phyloP scores from a whole-genome alignment of 148 eudicot species.

The Rheum nobile region DNA sequence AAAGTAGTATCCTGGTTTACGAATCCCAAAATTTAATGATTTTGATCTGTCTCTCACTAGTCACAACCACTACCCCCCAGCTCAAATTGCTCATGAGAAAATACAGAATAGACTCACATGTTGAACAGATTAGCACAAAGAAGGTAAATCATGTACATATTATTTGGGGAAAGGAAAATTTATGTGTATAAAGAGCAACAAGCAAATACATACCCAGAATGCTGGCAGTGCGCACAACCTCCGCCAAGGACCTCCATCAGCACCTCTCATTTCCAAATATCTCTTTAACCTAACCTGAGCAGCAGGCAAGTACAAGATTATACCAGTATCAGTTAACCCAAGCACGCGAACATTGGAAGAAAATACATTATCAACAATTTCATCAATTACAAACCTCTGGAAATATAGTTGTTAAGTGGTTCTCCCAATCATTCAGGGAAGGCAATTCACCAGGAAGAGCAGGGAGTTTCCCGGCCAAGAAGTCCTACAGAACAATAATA shows the following conservation, averaged over 20 bases:
- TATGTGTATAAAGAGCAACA: too few species aligned
- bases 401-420: conserved; percentile 91
- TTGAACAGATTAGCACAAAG: too few species aligned
- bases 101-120: too few species aligned
- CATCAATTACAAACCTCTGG: conserved; percentile 60
- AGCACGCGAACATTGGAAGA: background rate
- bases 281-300: conserved; percentile 92
- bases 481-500: conserved; percentile 42
- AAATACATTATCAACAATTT: background rate
- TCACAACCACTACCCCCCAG: background rate
- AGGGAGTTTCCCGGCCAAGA: conserved; percentile 82
- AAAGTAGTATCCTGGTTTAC: background rate
- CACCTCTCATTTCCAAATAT: conserved; percentile 97
- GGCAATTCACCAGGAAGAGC: conserved; percentile 89
- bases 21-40: background rate
- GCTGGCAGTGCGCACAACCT: conserved; percentile 96
- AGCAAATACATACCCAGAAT: conserved; percentile 57
- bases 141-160: too few species aligned
- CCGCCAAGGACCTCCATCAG: conserved; percentile 99
- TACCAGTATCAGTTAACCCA: background rate
- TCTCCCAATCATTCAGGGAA: conserved; percentile 91
- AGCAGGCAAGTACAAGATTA: conserved; percentile 10
- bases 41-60: background rate
- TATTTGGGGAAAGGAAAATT: too few species aligned
- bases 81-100: background rate